Conservation (phyloP, 2,329 filamentous ascomycete genomes). For the Botryotinia narcissicola region DNA sequence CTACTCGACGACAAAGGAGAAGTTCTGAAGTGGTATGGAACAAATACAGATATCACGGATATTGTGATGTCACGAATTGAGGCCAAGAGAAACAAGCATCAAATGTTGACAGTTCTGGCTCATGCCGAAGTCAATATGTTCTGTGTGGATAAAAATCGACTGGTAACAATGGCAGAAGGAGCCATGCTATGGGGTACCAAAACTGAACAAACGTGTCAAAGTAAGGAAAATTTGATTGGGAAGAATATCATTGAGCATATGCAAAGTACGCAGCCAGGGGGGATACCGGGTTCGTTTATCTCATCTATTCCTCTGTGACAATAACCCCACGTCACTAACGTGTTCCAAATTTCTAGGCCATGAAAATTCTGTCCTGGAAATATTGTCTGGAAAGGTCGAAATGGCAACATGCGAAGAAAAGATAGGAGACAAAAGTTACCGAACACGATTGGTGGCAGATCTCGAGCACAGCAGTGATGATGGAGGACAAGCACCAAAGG, state of each 20-base stretch:
- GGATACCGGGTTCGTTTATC: slow-evolving; percentile 13
- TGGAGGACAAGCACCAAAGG: slow-evolving; percentile 24
- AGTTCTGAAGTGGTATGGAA: slow-evolving; percentile 33
- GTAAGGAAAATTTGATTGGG: slow-evolving; percentile 24
- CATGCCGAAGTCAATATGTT: slow-evolving; percentile 33
- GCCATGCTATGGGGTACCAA: slow-evolving; percentile 25
- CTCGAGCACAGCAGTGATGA: slow-evolving; percentile 28
- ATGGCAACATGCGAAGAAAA: slow-evolving; percentile 30
- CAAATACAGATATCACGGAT: slow-evolving; percentile 32
- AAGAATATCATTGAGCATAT: slow-evolving; percentile 24
- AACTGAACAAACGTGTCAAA: neutral
- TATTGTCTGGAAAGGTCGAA: slow-evolving; percentile 27
- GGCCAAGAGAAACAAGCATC: slow-evolving; percentile 29
- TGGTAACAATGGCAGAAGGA: slow-evolving; percentile 30
- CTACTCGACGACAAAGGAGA: slow-evolving; percentile 21
- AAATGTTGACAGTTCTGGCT: slow-evolving; percentile 30
- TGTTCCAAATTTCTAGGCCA: slow-evolving; percentile 18
- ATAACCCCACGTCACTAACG: neutral
- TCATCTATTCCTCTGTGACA: neutral
- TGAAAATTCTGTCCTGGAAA: slow-evolving; percentile 26
- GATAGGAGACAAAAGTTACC: slow-evolving; percentile 25
- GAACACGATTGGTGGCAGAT: slow-evolving; percentile 31
- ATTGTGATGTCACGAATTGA: slow-evolving; percentile 30
- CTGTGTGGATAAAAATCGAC: slow-evolving; percentile 24
- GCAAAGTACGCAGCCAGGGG: slow-evolving; percentile 22